A percentile compares a stretch with the other conserved stretches of the same genome.
phyloP scores from a whole-genome alignment of 169 alveolate species.

The Plasmodium gonderi region DNA sequence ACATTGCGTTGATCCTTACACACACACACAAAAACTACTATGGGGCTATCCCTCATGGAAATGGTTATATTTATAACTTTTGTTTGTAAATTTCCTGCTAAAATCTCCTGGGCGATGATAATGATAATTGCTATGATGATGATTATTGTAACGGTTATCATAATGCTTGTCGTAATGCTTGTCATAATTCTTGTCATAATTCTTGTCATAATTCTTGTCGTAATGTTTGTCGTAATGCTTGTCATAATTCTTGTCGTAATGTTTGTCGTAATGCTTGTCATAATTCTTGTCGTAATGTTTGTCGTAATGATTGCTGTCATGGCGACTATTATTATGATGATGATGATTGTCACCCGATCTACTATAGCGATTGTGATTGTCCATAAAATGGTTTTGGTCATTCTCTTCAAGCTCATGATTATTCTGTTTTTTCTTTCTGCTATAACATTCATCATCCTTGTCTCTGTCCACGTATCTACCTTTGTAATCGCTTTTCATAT shows the following conservation, averaged over 20 bases:
- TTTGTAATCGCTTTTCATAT: slow-evolving; percentile 5
- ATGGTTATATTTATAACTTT: slow-evolving; percentile 9
- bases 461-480: background rate
- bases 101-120: background rate
- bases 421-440: background rate
- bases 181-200: background rate
- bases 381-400: background rate
- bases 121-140: background rate
- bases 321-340: too few species aligned
- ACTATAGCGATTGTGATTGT: background rate
- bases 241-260: background rate
- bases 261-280: background rate
- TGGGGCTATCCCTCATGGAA: background rate
- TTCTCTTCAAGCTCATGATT: background rate
- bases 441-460: slow-evolving; percentile 2
- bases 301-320: background rate
- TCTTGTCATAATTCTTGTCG: background rate
- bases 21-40: too few species aligned
- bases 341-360: background rate
- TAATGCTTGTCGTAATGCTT: background rate
- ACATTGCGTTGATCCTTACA: background rate
- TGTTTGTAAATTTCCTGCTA: slow-evolving; percentile 18
- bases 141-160: background rate
- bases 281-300: background rate
- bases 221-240: background rate